Conservation (phyloP, 805 yeast genomes). For the Teunomyces pallodes region DNA sequence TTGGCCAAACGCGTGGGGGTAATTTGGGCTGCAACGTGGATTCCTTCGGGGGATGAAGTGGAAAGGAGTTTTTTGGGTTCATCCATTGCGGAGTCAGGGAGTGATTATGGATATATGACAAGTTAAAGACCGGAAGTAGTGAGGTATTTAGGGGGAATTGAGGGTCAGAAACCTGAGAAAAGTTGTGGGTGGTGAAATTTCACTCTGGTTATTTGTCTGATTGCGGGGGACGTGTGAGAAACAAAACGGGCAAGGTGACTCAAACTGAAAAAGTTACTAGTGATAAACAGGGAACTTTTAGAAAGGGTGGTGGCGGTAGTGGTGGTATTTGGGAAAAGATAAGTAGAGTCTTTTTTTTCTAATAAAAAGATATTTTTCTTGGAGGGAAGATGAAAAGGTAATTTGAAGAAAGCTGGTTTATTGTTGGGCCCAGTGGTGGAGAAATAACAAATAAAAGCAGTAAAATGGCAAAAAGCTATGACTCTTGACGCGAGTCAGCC, state of each 20-base stretch:
- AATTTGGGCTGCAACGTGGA: slow-evolving; percentile 82
- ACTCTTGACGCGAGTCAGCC: slow-evolving; percentile 1
- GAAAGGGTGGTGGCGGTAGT: neutral
- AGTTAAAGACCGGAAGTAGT: neutral
- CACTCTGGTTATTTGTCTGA: neutral
- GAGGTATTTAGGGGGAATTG: neutral
- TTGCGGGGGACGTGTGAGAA: slow-evolving; percentile 1
- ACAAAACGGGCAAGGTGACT: neutral
- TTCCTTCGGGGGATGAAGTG: slow-evolving; percentile 83
- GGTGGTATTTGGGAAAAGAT: neutral
- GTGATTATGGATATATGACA: too few relatives aligned
- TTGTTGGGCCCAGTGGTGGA: neutral
- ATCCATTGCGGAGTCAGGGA: neutral
- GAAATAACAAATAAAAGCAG: neutral
- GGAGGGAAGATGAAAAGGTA: neutral
- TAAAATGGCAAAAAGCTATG: neutral
- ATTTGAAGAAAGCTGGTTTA: too few relatives aligned
- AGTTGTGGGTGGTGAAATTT: neutral
- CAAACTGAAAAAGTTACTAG: too few relatives aligned
- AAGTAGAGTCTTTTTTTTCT: neutral
- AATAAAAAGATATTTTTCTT: neutral
- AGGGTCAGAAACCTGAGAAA: neutral
- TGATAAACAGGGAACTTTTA: too few relatives aligned
- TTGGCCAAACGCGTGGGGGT: slow-evolving; percentile 76
- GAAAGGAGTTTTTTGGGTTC: slow-evolving; percentile 39